Percentiles rank a stretch among this genome's conserved stretches.
These are phyloP conservation scores for Acmispon strigosus DNA, from an alignment of 306 rosid species.

Conservation along the genomic window DNA sequence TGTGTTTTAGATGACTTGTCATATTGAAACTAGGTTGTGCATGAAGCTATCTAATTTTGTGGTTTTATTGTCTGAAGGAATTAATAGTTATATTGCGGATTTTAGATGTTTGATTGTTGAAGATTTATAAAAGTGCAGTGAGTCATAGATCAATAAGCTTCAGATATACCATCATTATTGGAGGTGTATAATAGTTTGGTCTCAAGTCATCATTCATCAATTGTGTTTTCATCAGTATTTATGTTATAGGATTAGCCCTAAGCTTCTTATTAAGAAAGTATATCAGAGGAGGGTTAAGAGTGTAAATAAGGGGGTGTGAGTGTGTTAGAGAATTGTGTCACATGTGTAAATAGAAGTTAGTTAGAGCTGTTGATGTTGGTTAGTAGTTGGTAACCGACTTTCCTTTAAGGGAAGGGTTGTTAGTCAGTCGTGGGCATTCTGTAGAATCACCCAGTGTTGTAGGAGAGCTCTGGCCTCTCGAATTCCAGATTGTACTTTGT, in stretches of 20 bases:
- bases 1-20: not conserved
- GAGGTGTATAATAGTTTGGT: not conserved
- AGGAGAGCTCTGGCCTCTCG: too few relatives aligned
- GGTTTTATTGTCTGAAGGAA: conserved; percentile 2
- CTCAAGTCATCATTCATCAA: not conserved
- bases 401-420: too few relatives aligned
- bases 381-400: too few relatives aligned
- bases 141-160: not conserved
- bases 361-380: too few relatives aligned
- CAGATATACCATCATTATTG: not conserved
- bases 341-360: too few relatives aligned
- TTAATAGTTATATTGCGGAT: not conserved
- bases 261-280: too few relatives aligned
- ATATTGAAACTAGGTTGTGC: not conserved
- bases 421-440: too few relatives aligned
- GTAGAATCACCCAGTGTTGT: too few relatives aligned
- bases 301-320: too few relatives aligned
- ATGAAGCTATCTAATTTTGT: not conserved
- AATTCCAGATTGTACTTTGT: too few relatives aligned
- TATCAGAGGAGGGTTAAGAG: too few relatives aligned
- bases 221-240: not conserved
- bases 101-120: not conserved
- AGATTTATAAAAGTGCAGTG: not conserved
- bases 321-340: too few relatives aligned
- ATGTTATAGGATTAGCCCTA: not conserved